These are phyloP conservation scores for Monosporozyma siamensis DNA, from an alignment of 805 yeast genomes.

Conservation along the genomic window DNA sequence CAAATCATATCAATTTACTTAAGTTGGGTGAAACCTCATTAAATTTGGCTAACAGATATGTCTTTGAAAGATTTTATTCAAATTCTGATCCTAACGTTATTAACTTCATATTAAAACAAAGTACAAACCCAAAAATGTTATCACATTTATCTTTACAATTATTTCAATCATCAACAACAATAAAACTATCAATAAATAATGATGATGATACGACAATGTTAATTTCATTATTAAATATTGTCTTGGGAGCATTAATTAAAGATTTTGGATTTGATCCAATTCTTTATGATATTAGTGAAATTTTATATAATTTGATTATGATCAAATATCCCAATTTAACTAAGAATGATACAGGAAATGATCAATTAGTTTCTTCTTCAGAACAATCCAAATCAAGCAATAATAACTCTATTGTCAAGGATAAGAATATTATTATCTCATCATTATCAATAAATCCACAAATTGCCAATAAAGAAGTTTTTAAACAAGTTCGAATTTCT, in stretches of 20 bases:
- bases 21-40: slow-evolving; percentile 50
- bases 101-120: slow-evolving; percentile 40
- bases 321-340: slow-evolving; percentile 46
- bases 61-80: slow-evolving; percentile 46
- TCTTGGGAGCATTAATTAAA: slow-evolving; percentile 59
- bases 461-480: slow-evolving; percentile 29
- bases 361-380: too few species aligned
- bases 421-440: slow-evolving; percentile 11
- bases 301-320: slow-evolving; percentile 50
- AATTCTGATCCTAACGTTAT: slow-evolving; percentile 36
- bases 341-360: neutral
- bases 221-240: slow-evolving; percentile 35
- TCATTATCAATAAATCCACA: slow-evolving; percentile 30
- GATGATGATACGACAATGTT: slow-evolving; percentile 24
- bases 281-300: slow-evolving; percentile 51
- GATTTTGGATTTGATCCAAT: slow-evolving; percentile 65
- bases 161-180: slow-evolving; percentile 10
- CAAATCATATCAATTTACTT: slow-evolving; percentile 39
- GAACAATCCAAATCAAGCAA: neutral
- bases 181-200: neutral
- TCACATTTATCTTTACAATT: slow-evolving; percentile 18
- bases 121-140: slow-evolving; percentile 32
- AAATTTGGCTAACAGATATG: slow-evolving; percentile 45
- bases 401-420: neutral
- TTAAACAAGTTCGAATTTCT: slow-evolving; percentile 37